These are phyloP conservation scores for Cunninghamia lanceolata DNA, from an alignment of 75 land plant species.

Conservation along the genomic window DNA sequence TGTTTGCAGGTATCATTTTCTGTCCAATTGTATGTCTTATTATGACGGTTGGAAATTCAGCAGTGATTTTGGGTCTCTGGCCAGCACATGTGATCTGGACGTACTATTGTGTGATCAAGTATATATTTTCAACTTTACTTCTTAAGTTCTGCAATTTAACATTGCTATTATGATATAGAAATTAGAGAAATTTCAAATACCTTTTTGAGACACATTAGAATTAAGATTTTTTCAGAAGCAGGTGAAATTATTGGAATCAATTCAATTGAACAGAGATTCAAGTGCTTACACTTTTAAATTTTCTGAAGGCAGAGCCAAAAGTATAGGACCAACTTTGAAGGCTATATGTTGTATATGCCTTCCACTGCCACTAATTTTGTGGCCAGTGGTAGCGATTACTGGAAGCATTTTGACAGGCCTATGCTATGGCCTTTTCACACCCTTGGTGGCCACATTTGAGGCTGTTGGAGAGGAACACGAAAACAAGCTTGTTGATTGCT, in stretches of 20 bases:
- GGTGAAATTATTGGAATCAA: neutral
- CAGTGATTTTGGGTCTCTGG: conserved; percentile 81
- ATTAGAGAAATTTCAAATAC: neutral
- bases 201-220: neutral
- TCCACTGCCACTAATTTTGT: conserved; percentile 40
- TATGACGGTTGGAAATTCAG: conserved; percentile 62
- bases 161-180: neutral
- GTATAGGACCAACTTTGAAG: conserved; percentile 55
- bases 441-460: conserved; percentile 79
- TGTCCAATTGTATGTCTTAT: conserved; percentile 55
- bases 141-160: neutral
- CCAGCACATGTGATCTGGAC: conserved; percentile 66
- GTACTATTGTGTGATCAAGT: conserved; percentile 60
- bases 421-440: conserved; percentile 72
- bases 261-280: neutral
- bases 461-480: conserved; percentile 76
- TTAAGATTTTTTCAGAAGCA: neutral
- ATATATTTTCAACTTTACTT: neutral
- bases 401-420: conserved; percentile 69
- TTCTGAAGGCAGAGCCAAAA: conserved; percentile 47
- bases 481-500: conserved; percentile 47
- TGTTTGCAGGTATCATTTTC: conserved; percentile 42
- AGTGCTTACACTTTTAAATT: conserved; percentile 1
- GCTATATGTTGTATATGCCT: conserved; percentile 20
- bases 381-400: conserved; percentile 49